Conservation (phyloP, 2,329 filamentous ascomycete species). For the Tolypocladium cylindrosporum region DNA sequence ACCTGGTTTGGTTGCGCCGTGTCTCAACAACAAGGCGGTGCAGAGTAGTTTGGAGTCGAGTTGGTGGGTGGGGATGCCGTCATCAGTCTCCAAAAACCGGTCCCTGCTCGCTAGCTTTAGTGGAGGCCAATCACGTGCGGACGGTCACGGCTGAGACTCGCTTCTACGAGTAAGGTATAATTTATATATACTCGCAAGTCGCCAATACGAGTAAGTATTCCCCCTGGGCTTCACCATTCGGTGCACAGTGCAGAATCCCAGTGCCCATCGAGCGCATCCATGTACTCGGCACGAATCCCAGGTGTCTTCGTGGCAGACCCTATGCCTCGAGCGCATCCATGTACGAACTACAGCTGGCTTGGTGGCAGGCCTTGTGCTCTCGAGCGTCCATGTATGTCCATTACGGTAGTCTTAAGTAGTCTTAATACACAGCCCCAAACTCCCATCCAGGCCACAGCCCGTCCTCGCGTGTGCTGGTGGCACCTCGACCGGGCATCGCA, state of each 20-base stretch:
- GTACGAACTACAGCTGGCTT: too few species aligned
- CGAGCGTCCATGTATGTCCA: too few species aligned
- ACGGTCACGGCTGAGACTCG: background rate
- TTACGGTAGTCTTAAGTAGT: too few species aligned
- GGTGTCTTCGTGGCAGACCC: background rate
- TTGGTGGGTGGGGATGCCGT: background rate
- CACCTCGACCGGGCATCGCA: background rate
- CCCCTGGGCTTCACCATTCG: background rate
- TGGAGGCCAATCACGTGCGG: background rate
- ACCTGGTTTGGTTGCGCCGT: background rate
- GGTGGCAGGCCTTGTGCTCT: too few species aligned
- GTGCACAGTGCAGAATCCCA: background rate
- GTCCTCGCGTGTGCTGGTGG: background rate
- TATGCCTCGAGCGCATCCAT: background rate
- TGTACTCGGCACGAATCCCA: background rate
- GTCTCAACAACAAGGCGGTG: background rate
- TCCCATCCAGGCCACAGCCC: background rate
- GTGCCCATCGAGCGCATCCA: background rate
- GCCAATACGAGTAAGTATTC: background rate
- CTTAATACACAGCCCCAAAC: background rate
- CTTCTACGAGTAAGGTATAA: too few species aligned
- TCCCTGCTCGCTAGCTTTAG: background rate
- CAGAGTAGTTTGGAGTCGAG: background rate
- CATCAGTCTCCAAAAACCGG: background rate
- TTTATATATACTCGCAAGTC: background rate